phyloP scores from a whole-genome alignment of 1,284 basidiomycete species.

The Ceratobasidium sp. region DNA sequence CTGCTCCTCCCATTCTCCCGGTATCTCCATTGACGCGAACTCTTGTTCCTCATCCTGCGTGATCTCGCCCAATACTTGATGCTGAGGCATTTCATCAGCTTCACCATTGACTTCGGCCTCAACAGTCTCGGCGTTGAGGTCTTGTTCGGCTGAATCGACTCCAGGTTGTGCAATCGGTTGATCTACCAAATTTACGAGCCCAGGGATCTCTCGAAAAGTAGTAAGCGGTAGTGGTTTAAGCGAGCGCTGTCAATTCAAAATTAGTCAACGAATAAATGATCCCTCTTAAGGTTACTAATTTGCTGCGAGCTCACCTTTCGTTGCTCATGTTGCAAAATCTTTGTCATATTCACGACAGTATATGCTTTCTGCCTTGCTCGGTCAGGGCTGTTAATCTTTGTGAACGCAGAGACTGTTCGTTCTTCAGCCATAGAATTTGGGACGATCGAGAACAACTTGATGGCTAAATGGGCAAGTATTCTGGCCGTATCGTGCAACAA shows the following conservation, averaged over 20 bases:
- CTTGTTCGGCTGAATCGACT: neutral
- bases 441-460: constrained; percentile 57
- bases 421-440: constrained; percentile 61
- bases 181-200: too few relatives aligned
- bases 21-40: neutral
- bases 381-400: constrained; percentile 56
- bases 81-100: neutral
- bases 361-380: constrained; percentile 52
- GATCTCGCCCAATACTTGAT: neutral
- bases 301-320: constrained; percentile 23
- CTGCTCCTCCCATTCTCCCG: neutral
- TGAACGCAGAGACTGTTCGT: constrained; percentile 59
- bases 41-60: neutral
- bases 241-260: neutral
- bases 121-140: neutral
- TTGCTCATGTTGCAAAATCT: constrained; percentile 31
- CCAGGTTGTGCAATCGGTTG: neutral
- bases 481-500: constrained; percentile 10
- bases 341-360: constrained; percentile 55
- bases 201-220: too few relatives aligned
- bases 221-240: too few relatives aligned
- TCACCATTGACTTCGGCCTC: neutral
- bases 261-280: neutral
- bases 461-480: constrained; percentile 52
- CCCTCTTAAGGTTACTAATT: too few relatives aligned